Base-by-base conservation (phyloP, 768 basidiomycete species). In the Pholiota conissans region DNA sequence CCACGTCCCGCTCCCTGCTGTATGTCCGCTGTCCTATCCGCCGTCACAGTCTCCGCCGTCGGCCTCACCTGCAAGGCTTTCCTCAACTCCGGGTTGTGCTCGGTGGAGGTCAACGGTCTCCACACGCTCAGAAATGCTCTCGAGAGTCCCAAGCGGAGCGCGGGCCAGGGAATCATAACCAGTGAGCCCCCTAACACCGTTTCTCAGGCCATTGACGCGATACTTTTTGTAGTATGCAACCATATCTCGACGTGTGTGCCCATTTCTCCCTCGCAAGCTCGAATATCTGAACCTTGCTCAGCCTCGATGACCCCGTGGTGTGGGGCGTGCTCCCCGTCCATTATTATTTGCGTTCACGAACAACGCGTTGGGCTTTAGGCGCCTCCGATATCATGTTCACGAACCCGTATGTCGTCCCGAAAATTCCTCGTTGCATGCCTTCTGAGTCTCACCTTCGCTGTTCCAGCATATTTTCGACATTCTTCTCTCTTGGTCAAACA, bases 301-400 rank as follows among this genome's bases (percentile, higher is more conserved):
- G 90, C 20, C 77, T 92, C 51, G 92, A 94, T 66, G 91, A 93
- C 65, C 91, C 91, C 2, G 68, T 95, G 46, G 79, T 79, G n/a
- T 98, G 95, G 95, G 93, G 93, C 3, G 74, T 90, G 16, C 84
- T 94, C 49, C 93, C 94, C 0, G 65, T 81, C 22, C 70, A 74
- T 34, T 84, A 78, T 61, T 92, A 87, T 68, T 73, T 87, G 22
- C 74, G 73, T 51, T 72, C 88, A 9, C 74, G 76, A 28, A 84
- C 79, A 50, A 90, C 78, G n/a, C 81, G 95, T 49, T 98, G 95
- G 95, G 87, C 92, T 4, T 81, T 97, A 22, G 95, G 95, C 32
- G 93, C 93, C 9, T 88, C 90, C 6, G 95, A 98, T 56, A 86
- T 98, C 67, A 88, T 96, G 79, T 98, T 97, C 72, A 97, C 92